Conservation (phyloP, 305 asterid genomes). For the Solanum hybrid region DNA sequence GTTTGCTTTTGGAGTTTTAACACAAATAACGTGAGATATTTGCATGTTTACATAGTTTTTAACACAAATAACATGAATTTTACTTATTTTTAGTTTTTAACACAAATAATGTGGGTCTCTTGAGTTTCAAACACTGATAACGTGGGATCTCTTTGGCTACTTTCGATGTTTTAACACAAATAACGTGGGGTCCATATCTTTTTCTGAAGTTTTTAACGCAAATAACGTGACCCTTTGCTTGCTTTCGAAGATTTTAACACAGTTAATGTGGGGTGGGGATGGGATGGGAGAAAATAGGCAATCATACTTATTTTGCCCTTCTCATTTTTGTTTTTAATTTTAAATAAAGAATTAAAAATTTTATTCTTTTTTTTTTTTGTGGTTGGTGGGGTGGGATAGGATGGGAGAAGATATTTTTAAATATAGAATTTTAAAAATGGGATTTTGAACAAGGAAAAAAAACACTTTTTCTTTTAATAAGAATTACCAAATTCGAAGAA, state of each 20-base stretch:
- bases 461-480: no score
- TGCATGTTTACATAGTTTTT: background rate
- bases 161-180: no score
- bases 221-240: no score
- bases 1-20: background rate
- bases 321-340: no score
- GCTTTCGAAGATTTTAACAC: no score
- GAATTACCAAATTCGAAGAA: background rate
- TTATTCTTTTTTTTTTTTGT: no score
- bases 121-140: background rate
- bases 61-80: background rate
- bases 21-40: background rate
- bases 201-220: rapidly evolving
- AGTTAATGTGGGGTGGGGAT: no score
- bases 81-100: background rate
- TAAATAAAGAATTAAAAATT: no score
- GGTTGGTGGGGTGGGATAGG: background rate
- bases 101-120: background rate
- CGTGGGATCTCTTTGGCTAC: background rate
- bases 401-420: background rate
- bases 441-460: background rate
- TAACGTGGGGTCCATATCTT: no score
- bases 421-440: no score
- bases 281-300: no score
- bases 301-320: no score